phyloP scores from a whole-genome alignment of 2,329 filamentous ascomycete genomes.

The Ophiocordyceps camponoti-saundersi region DNA sequence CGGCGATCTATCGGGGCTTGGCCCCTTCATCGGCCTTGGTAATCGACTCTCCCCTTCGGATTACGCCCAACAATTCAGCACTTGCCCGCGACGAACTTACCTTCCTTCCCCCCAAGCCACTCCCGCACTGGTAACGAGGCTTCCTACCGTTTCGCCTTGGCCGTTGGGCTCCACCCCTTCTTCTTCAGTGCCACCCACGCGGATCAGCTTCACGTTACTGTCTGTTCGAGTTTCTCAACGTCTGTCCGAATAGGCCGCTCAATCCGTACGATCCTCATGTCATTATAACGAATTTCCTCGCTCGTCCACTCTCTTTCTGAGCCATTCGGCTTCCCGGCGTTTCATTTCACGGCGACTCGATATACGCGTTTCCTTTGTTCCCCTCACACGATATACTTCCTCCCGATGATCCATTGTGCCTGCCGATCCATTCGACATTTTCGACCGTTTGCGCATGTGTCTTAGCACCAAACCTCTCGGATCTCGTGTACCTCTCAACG shows the following conservation, averaged over 20 bases:
- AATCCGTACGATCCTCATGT: constrained; percentile 20
- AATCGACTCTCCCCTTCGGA: neutral
- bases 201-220: constrained; percentile 4
- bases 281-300: constrained; percentile 22
- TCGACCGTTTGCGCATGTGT: constrained; percentile 8
- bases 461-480: constrained; percentile 5
- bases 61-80: neutral
- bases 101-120: neutral
- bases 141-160: neutral
- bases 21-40: constrained; percentile 1
- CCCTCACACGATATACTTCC: constrained; percentile 11
- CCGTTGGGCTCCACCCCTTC: neutral
- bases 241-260: neutral
- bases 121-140: neutral
- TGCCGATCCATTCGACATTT: constrained; percentile 8
- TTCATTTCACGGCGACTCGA: constrained; percentile 15
- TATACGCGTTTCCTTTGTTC: constrained; percentile 18
- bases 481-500: constrained; percentile 17
- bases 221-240: constrained; percentile 1
- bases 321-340: constrained; percentile 12
- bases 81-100: neutral
- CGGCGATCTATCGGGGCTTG: neutral
- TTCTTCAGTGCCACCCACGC: neutral
- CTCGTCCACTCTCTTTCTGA: constrained; percentile 14
- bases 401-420: constrained; percentile 26